Evolutionary conservation across 139 green algal genomes (phyloP).

Genomic region (Closterium sp.): DNA sequence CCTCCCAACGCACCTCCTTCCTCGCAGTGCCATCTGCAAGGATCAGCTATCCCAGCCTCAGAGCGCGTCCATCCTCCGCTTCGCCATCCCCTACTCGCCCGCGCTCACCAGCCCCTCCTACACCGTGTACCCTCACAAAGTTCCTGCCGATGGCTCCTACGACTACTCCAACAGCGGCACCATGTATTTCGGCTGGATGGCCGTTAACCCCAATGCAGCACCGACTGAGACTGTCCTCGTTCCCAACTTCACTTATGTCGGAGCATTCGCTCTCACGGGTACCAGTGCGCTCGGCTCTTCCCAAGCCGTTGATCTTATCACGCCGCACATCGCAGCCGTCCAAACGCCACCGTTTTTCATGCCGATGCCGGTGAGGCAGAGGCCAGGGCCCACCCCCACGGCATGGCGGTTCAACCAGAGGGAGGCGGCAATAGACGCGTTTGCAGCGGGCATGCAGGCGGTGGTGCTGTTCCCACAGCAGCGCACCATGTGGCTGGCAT

Average conservation of each 20-base stretch:
- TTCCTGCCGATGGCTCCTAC: neutral
- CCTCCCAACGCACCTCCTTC: neutral
- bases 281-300: neutral
- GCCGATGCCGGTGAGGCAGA: neutral
- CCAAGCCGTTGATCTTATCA: neutral
- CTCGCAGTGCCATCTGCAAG: neutral
- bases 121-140: neutral
- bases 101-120: neutral
- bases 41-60: neutral
- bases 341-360: neutral
- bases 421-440: neutral
- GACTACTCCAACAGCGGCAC: neutral
- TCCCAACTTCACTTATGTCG: neutral
- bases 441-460: neutral
- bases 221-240: neutral
- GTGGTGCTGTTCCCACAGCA: neutral
- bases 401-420: neutral
- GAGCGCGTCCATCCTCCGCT: neutral
- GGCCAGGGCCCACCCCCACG: neutral
- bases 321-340: neutral
- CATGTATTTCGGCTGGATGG: neutral
- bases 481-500: neutral
- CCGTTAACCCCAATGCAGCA: neutral
- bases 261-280: neutral
- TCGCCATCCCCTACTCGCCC: neutral